These are phyloP conservation scores for Myochromella boudieri DNA, from an alignment of 768 basidiomycete species.

Conservation along the genomic window DNA sequence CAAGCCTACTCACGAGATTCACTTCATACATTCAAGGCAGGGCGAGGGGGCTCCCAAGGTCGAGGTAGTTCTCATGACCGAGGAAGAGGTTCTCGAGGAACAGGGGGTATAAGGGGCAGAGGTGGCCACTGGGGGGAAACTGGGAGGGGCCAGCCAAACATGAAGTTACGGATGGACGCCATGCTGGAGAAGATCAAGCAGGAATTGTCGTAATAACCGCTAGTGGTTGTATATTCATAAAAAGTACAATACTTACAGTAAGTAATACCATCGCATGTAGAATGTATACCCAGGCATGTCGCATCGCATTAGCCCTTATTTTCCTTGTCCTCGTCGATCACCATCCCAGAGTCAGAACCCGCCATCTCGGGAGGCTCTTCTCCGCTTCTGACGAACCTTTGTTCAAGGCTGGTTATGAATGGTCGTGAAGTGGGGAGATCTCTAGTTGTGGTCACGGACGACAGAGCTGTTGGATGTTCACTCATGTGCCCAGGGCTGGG, in stretches of 20 bases:
- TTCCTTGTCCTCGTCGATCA: slow-evolving; percentile 58
- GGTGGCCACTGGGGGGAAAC: slow-evolving; percentile 28
- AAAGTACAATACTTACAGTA: slow-evolving; percentile 13
- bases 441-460: slow-evolving; percentile 54
- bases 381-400: slow-evolving; percentile 60
- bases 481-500: slow-evolving; percentile 84
- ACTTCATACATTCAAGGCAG: slow-evolving; percentile 57
- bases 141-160: slow-evolving; percentile 54
- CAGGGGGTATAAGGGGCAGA: slow-evolving; percentile 18
- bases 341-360: slow-evolving; percentile 37
- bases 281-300: slow-evolving; percentile 13
- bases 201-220: slow-evolving; percentile 37
- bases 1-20: slow-evolving; percentile 62
- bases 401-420: slow-evolving; percentile 55
- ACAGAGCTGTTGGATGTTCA: slow-evolving; percentile 71
- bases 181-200: slow-evolving; percentile 86
- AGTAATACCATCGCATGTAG: slow-evolving; percentile 7
- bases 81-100: too few relatives aligned
- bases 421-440: slow-evolving; percentile 35
- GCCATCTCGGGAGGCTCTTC: slow-evolving; percentile 29
- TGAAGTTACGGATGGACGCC: slow-evolving; percentile 86
- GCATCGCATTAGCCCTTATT: slow-evolving; percentile 28
- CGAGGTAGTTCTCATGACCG: too few relatives aligned
- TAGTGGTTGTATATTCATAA: neutral
- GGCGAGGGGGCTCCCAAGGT: slow-evolving; percentile 27